Conservation (phyloP, 2,329 filamentous ascomycete genomes). For the Scleromitrula shiraiana region DNA sequence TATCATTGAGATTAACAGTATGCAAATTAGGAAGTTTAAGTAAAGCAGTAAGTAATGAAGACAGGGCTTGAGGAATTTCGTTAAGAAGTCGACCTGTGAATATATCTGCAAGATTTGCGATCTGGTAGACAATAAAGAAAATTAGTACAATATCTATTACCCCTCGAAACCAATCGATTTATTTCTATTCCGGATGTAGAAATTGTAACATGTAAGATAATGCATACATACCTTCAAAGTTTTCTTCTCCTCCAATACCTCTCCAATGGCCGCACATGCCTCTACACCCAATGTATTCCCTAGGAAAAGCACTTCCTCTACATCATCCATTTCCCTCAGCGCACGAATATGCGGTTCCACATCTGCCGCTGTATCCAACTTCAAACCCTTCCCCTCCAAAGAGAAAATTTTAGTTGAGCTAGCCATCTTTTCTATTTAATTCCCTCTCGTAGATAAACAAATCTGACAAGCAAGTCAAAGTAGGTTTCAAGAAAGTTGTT, state of each 20-base stretch:
- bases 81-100: conserved; percentile 89
- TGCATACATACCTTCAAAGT: conserved; percentile 54
- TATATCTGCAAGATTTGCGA: conserved; percentile 91
- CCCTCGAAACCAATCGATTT: not conserved
- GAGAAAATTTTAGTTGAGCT: conserved; percentile 65
- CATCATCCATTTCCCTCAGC: conserved; percentile 61
- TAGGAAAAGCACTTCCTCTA: conserved; percentile 78
- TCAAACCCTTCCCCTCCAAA: conserved; percentile 83
- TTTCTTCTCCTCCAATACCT: conserved; percentile 78
- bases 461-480: conserved; percentile 33
- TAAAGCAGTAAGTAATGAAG: conserved; percentile 75
- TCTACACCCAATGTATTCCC: conserved; percentile 91
- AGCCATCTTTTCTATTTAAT: conserved; percentile 41
- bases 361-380: conserved; percentile 83
- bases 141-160: not conserved
- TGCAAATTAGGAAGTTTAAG: conserved; percentile 79
- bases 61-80: conserved; percentile 88
- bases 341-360: conserved; percentile 75
- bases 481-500: too few species aligned
- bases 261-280: conserved; percentile 77
- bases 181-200: not conserved
- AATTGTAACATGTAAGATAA: not conserved
- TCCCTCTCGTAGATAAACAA: not conserved
- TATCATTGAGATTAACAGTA: conserved; percentile 94
- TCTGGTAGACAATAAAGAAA: conserved; percentile 38